A percentile compares a stretch with the other conserved stretches of the same genome.
Evolutionary conservation across 805 yeast genomes (phyloP).

Genomic region (Candida sanyiensis): DNA sequence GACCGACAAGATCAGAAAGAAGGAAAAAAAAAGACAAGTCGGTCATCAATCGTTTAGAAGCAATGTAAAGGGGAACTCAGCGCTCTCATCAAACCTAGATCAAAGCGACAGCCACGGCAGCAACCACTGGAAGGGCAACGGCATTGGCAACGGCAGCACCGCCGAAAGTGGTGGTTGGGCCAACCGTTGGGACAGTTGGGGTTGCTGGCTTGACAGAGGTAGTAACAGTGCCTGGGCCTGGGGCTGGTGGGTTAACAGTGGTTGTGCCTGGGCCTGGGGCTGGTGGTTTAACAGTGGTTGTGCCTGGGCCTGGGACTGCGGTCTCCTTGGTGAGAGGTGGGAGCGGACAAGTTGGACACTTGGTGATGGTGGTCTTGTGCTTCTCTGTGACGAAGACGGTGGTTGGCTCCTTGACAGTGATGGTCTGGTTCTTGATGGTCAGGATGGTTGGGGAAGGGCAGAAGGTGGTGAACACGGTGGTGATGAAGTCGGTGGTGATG

Average conservation of each 20-base stretch:
- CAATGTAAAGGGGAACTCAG: too few relatives aligned
- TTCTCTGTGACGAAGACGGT: constrained; percentile 82
- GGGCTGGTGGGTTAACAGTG: neutral
- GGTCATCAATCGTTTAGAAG: too few relatives aligned
- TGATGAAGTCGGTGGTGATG: constrained; percentile 37
- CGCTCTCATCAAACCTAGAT: neutral
- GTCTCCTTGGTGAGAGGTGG: neutral
- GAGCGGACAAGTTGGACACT: neutral
- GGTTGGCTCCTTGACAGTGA: constrained; percentile 73
- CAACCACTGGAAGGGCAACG: constrained; percentile 1
- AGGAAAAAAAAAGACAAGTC: too few relatives aligned
- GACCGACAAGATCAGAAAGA: too few relatives aligned
- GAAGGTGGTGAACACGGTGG: constrained; percentile 61
- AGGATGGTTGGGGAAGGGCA: constrained; percentile 73
- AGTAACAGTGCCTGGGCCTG: neutral
- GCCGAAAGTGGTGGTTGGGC: neutral
- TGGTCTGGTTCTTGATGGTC: constrained; percentile 59
- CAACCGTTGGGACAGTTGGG: neutral
- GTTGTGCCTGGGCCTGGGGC: constrained; percentile 4
- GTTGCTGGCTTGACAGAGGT: neutral
- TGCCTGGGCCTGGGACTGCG: neutral
- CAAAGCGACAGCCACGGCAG: constrained; percentile 3
- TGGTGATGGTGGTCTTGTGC: constrained; percentile 37
- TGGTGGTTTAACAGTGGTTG: neutral
- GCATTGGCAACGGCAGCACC: constrained; percentile 1